These are phyloP conservation scores for Gamarada debralockiae DNA, from an alignment of 495 filamentous ascomycete species.

Conservation along the genomic window DNA sequence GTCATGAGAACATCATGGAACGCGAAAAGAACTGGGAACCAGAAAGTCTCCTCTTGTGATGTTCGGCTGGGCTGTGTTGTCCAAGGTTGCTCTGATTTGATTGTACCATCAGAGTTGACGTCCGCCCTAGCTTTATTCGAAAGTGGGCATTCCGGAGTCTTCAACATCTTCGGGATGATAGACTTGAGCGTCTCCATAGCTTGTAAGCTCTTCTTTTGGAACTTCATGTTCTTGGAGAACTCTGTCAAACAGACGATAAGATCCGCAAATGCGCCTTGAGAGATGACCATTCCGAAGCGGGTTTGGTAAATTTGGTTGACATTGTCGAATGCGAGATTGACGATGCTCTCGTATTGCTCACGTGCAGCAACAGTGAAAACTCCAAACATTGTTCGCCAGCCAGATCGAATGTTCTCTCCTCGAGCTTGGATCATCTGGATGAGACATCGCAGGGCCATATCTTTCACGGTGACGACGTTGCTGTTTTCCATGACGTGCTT, in stretches of 20 bases:
- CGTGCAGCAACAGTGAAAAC: conserved; percentile 94
- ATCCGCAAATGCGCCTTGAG: conserved; percentile 94
- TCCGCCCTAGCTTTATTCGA: conserved; percentile 46
- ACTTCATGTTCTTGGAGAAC: conserved; percentile 96
- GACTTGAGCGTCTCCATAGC: conserved; percentile 93
- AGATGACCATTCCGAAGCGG: conserved; percentile 93
- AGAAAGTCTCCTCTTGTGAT: conserved; percentile 92
- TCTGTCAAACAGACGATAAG: conserved; percentile 94
- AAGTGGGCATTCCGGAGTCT: conserved; percentile 91
- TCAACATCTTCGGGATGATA: conserved; percentile 88
- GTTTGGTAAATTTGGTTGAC: conserved; percentile 97
- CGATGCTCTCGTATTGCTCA: conserved; percentile 91
- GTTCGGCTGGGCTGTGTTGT: conserved; percentile 38
- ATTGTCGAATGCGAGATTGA: conserved; percentile 94
- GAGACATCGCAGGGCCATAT: conserved; percentile 95
- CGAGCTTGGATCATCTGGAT: conserved; percentile 98
- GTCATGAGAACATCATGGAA: conserved; percentile 99
- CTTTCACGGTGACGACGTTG: conserved; percentile 84
- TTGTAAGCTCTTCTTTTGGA: conserved; percentile 96
- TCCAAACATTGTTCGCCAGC: conserved; percentile 99
- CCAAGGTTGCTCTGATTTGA: conserved; percentile 15
- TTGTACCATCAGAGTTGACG: conserved; percentile 27
- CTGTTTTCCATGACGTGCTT: conserved; percentile 96
- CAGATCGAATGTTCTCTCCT: conserved; percentile 92
- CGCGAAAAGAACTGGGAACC: conserved; percentile 96